Evolutionary conservation across 768 basidiomycete species (phyloP).

Genomic region (Termitomyces eurrhizus): DNA sequence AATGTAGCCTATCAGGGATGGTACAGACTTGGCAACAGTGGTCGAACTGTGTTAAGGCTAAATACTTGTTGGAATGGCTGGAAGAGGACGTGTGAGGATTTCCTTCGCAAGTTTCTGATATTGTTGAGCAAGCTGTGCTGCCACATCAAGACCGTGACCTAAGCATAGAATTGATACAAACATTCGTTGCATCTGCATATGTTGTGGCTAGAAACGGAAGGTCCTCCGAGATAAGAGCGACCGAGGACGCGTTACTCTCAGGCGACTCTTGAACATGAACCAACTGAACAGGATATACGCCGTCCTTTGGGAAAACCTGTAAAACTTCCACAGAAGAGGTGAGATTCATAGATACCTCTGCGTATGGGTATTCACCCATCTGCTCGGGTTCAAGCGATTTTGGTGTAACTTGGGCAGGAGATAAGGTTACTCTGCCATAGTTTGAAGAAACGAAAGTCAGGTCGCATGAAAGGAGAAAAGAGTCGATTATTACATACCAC

Average conservation of each 20-base stretch:
- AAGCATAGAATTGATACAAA: neutral
- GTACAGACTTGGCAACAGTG: conserved; percentile 6
- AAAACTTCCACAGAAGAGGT: neutral
- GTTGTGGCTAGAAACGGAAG: neutral
- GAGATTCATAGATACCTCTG: neutral
- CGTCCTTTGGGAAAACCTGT: neutral
- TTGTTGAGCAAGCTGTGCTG: conserved; percentile 26
- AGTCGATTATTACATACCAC: neutral
- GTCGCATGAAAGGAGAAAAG: neutral
- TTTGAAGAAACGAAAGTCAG: neutral
- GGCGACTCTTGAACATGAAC: neutral
- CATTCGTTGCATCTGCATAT: conserved; percentile 1
- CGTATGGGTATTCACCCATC: neutral
- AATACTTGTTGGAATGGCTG: neutral
- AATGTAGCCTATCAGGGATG: conserved; percentile 14
- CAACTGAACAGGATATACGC: neutral
- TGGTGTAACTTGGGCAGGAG: neutral
- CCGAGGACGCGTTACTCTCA: neutral
- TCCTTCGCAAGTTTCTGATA: conserved; percentile 30
- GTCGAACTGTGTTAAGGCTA: neutral
- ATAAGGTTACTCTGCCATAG: neutral
- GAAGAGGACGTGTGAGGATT: too few species aligned
- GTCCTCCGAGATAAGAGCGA: neutral
- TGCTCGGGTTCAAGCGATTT: neutral
- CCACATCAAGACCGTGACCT: neutral